phyloP scores from a whole-genome alignment of 2,329 filamentous ascomycete genomes.

The Colletotrichum limetticola region DNA sequence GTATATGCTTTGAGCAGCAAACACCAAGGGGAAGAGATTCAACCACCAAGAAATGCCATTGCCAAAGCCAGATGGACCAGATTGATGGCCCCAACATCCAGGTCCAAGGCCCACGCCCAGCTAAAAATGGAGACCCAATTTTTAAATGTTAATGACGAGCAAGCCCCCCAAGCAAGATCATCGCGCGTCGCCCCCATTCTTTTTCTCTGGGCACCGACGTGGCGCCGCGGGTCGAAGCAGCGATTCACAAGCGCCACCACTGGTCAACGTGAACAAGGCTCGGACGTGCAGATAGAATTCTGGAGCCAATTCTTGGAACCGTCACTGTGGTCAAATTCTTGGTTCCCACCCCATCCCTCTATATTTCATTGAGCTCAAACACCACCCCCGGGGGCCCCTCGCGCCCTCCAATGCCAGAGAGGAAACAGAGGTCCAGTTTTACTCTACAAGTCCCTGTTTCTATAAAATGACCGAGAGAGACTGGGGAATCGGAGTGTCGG shows the following conservation, averaged over 20 bases:
- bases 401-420: neutral
- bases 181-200: constrained; percentile 13
- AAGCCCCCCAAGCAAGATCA: constrained; percentile 22
- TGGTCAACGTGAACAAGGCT: constrained; percentile 13
- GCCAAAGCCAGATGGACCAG: neutral
- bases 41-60: too few species aligned
- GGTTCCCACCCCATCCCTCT: neutral
- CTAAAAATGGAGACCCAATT: constrained; percentile 1
- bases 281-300: constrained; percentile 19
- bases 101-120: neutral
- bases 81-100: neutral
- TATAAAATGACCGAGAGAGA: constrained; percentile 24
- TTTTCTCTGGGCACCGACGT: constrained; percentile 31
- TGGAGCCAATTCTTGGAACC: neutral
- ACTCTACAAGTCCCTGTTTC: constrained; percentile 25
- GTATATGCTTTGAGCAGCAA: neutral
- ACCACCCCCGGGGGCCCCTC: neutral
- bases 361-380: constrained; percentile 4
- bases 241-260: neutral
- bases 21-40: neutral
- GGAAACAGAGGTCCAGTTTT: constrained; percentile 14
- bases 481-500: neutral
- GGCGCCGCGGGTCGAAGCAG: constrained; percentile 4
- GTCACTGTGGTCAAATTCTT: neutral
- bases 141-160: constrained; percentile 18